A percentile compares a stretch with the other conserved stretches of the same genome.
Conservation (phyloP, 352 stramenopile species). For the Elongisporangium senticosum region DNA sequence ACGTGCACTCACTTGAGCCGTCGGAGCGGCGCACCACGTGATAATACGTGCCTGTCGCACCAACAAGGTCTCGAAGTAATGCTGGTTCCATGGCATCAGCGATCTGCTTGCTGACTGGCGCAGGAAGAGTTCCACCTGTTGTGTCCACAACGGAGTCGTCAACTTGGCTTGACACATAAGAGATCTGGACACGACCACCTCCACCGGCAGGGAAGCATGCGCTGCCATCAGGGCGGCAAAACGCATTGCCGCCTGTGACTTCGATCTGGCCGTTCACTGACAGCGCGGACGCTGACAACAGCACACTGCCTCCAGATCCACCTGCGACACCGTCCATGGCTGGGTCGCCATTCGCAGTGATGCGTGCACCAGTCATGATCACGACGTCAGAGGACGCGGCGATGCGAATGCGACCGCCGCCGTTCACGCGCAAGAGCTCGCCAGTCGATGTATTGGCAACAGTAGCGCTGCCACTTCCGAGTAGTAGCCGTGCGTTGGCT, state of each 20-base stretch:
- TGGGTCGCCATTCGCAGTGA: constrained; percentile 44
- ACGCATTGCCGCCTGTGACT: constrained; percentile 45
- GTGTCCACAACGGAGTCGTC: constrained; percentile 46
- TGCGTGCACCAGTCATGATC: constrained; percentile 42
- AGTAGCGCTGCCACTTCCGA: constrained; percentile 38
- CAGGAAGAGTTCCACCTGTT: constrained; percentile 33
- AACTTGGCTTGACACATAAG: constrained; percentile 62
- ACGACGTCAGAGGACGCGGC: constrained; percentile 62
- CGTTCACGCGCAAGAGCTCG: constrained; percentile 12
- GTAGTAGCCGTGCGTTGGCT: constrained; percentile 24
- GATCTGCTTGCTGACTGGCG: constrained; percentile 17
- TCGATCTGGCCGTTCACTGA: constrained; percentile 38
- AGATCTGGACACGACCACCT: constrained; percentile 60
- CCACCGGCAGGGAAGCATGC: constrained; percentile 53
- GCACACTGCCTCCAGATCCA: constrained; percentile 51
- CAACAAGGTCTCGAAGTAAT: constrained; percentile 38
- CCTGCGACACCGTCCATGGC: constrained; percentile 31
- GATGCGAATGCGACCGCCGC: constrained; percentile 59
- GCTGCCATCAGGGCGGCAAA: constrained; percentile 21
- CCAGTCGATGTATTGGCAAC: constrained; percentile 1
- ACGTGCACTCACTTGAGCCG: constrained; percentile 25
- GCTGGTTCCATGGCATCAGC: constrained; percentile 26
- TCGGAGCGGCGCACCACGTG: constrained; percentile 51
- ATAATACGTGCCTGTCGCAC: constrained; percentile 54
- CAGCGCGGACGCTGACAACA: constrained; percentile 38